Conservation (phyloP, 176 grass and related monocot genomes). For the Otatea glauca region DNA sequence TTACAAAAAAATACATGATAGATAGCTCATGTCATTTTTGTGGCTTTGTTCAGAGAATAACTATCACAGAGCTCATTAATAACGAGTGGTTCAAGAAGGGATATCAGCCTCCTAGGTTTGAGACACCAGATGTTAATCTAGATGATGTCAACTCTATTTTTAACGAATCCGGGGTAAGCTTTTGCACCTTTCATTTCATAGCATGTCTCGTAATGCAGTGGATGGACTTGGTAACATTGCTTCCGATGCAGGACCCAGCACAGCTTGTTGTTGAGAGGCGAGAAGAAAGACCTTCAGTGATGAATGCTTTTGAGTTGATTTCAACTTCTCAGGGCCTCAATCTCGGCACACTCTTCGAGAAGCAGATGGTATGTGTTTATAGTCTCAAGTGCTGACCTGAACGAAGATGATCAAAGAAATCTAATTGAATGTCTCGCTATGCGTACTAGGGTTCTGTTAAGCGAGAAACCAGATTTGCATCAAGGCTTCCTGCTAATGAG, state of each 20-base stretch:
- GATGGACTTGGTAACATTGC: constrained; percentile 35
- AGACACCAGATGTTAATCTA: constrained; percentile 70
- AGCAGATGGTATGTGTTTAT: constrained; percentile 65
- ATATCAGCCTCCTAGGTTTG: constrained; percentile 77
- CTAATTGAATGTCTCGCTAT: neutral
- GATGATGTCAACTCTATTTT: constrained; percentile 90
- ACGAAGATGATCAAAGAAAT: neutral
- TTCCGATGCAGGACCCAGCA: constrained; percentile 53
- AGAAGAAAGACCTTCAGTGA: constrained; percentile 68
- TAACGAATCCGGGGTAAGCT: constrained; percentile 64
- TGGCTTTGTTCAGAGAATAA: constrained; percentile 71
- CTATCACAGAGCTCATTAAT: constrained; percentile 71
- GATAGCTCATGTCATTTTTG: constrained; percentile 1
- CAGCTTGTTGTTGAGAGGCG: constrained; percentile 92
- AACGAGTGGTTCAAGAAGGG: constrained; percentile 99
- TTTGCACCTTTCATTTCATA: constrained; percentile 17
- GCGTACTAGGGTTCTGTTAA: constrained; percentile 65
- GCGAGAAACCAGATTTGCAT: constrained; percentile 90
- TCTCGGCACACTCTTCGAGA: constrained; percentile 92
- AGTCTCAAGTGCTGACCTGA: neutral
- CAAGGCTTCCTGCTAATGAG: constrained; percentile 90
- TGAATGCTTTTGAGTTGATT: constrained; percentile 99
- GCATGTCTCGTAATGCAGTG: neutral
- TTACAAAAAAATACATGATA: neutral
- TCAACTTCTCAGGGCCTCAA: constrained; percentile 97